Evolutionary conservation across 2,329 filamentous ascomycete species (phyloP).

Genomic region (Chaetomium globosum): DNA sequence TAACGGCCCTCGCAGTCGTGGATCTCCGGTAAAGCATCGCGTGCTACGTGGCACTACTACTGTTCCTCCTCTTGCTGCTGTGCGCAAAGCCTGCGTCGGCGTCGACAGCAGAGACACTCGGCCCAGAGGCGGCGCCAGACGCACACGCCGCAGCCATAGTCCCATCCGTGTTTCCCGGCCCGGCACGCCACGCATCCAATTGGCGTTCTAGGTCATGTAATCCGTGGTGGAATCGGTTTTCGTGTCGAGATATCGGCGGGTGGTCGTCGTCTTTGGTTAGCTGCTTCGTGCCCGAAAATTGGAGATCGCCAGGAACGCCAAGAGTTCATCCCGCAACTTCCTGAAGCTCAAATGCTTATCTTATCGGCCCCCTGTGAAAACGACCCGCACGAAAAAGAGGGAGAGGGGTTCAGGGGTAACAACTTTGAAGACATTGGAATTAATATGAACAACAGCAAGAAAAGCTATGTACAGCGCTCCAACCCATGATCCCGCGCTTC

Average conservation of each 20-base stretch:
- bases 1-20: background rate
- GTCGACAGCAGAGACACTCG: background rate
- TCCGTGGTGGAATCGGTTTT: background rate
- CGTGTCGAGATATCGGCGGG: slow-evolving; percentile 1
- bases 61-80: background rate
- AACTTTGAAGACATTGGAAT: background rate
- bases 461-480: slow-evolving; percentile 19
- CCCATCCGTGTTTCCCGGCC: slow-evolving; percentile 39
- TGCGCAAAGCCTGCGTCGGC: background rate
- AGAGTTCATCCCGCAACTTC: slow-evolving; percentile 14
- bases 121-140: slow-evolving; percentile 32
- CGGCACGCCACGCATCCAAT: slow-evolving; percentile 39
- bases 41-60: slow-evolving; percentile 17
- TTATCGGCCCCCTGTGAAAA: slow-evolving; percentile 16
- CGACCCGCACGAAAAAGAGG: background rate
- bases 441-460: slow-evolving; percentile 10
- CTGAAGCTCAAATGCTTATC: slow-evolving; percentile 21
- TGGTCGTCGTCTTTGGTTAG: background rate
- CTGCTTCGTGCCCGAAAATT: slow-evolving; percentile 17
- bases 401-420: background rate
- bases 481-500: background rate
- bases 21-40: background rate
- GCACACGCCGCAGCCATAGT: slow-evolving; percentile 42
- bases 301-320: slow-evolving; percentile 19
- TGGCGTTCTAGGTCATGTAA: slow-evolving; percentile 31